These are phyloP conservation scores for Ophiobolus disseminans DNA, from an alignment of 2,329 filamentous ascomycete genomes.

Conservation along the genomic window DNA sequence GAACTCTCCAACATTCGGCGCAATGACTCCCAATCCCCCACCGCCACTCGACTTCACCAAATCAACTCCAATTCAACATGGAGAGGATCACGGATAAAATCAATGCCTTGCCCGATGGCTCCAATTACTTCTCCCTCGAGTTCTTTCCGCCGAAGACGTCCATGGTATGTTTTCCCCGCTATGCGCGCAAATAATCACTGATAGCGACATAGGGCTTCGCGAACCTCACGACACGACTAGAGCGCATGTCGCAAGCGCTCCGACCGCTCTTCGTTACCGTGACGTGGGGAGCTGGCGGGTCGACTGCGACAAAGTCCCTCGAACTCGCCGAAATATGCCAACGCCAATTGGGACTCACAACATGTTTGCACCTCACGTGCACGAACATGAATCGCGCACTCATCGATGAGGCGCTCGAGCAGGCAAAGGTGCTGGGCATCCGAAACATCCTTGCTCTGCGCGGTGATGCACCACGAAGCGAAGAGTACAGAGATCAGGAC, in stretches of 20 bases:
- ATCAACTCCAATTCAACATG: slow-evolving; percentile 25
- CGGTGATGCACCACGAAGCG: slow-evolving; percentile 87
- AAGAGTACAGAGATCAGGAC: slow-evolving; percentile 79
- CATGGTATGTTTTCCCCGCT: slow-evolving; percentile 64
- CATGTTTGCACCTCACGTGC: slow-evolving; percentile 94
- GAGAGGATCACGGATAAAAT: slow-evolving; percentile 92
- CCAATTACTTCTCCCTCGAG: slow-evolving; percentile 92
- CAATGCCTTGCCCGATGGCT: slow-evolving; percentile 80
- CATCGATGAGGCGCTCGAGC: slow-evolving; percentile 87
- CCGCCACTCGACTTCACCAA: neutral
- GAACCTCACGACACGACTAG: slow-evolving; percentile 89
- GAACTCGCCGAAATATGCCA: slow-evolving; percentile 96
- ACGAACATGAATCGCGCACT: slow-evolving; percentile 93
- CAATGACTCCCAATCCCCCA: slow-evolving; percentile 36
- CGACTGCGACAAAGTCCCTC: slow-evolving; percentile 87
- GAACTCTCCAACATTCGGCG: slow-evolving; percentile 29
- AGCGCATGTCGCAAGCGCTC: slow-evolving; percentile 91
- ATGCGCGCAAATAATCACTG: slow-evolving; percentile 17
- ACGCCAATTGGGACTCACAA: slow-evolving; percentile 87
- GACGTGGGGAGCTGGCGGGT: slow-evolving; percentile 96
- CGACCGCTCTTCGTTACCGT: slow-evolving; percentile 95
- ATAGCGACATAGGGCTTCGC: slow-evolving; percentile 70
- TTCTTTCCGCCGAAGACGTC: slow-evolving; percentile 99
- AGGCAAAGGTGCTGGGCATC: slow-evolving; percentile 88
- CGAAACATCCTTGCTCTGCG: slow-evolving; percentile 91